Percentiles rank a stretch among this genome's conserved stretches.
phyloP scores from a whole-genome alignment of 192 early-diverging fungal genomes.

The Obelidium mucronatum region DNA sequence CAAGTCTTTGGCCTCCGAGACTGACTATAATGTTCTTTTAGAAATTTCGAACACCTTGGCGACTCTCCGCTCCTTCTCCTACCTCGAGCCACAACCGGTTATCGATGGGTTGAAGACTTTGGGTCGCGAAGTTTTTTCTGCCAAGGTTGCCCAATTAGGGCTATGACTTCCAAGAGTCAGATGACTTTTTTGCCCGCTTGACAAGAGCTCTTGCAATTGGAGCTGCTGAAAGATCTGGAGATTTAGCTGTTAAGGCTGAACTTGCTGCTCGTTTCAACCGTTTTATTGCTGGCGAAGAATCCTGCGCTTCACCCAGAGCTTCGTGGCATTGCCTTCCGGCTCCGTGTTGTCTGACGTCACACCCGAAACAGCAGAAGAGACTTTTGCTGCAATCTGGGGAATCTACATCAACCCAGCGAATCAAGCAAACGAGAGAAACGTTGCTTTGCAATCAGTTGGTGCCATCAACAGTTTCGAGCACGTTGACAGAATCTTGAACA shows the following conservation, averaged over 20 bases:
- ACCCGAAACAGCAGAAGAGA: constrained; percentile 34
- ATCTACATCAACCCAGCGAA: constrained; percentile 45
- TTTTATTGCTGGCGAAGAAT: constrained; percentile 68
- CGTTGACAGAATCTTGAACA: constrained; percentile 70
- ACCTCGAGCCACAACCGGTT: constrained; percentile 68
- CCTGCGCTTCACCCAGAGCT: constrained; percentile 71
- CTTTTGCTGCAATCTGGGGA: constrained; percentile 50
- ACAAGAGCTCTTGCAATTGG: constrained; percentile 80
- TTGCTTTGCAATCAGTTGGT: constrained; percentile 62
- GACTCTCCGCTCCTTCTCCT: constrained; percentile 71
- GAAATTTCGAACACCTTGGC: constrained; percentile 70
- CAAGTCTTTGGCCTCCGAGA: constrained; percentile 75
- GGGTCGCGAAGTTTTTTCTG: constrained; percentile 74
- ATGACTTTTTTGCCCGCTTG: constrained; percentile 77
- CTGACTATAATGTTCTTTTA: constrained; percentile 76
- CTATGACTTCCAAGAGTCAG: constrained; percentile 73
- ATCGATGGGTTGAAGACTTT: constrained; percentile 70
- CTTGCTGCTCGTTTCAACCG: constrained; percentile 54
- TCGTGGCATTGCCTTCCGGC: constrained; percentile 71
- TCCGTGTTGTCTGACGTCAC: constrained; percentile 62
- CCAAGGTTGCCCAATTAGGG: constrained; percentile 77
- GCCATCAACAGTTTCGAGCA: constrained; percentile 49
- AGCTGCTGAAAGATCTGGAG: constrained; percentile 73
- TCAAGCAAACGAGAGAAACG: constrained; percentile 25
- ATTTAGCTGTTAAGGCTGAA: constrained; percentile 46